phyloP scores from a whole-genome alignment of 1,284 basidiomycete genomes.

The Boletus semigastroideus region DNA sequence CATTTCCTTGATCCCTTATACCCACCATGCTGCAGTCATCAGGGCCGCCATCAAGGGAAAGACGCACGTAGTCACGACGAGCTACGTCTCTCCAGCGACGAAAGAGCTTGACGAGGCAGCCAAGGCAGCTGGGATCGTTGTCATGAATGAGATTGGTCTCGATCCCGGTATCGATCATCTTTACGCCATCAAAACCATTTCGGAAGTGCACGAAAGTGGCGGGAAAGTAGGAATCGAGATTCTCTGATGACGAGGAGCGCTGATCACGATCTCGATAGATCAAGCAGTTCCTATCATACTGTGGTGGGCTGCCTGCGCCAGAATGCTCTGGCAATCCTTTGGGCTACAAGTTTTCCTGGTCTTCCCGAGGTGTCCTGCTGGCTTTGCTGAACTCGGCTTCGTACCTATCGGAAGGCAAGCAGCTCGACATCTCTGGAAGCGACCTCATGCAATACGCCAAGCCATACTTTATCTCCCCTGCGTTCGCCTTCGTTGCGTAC shows the following conservation, averaged over 20 bases:
- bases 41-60: constrained; percentile 94
- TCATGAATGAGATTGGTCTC: constrained; percentile 98
- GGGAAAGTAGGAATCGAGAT: constrained; percentile 67
- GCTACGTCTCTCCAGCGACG: constrained; percentile 92
- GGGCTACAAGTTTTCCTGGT: constrained; percentile 99
- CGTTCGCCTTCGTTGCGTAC: constrained; percentile 96
- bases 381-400: constrained; percentile 92
- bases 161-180: constrained; percentile 95
- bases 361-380: constrained; percentile 92
- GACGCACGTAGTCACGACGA: constrained; percentile 95
- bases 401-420: constrained; percentile 70
- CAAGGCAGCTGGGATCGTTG: constrained; percentile 88
- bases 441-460: constrained; percentile 88
- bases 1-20: constrained; percentile 97
- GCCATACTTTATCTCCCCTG: constrained; percentile 95
- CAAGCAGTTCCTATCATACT: constrained; percentile 95
- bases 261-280: constrained; percentile 47
- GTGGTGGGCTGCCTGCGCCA: constrained; percentile 93
- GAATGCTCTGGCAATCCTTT: constrained; percentile 92
- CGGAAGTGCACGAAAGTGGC: constrained; percentile 90
- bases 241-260: not conserved
- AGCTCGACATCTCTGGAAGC: constrained; percentile 61
- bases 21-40: constrained; percentile 88
- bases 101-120: constrained; percentile 82
- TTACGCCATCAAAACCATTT: constrained; percentile 96